A percentile compares a stretch with the other conserved stretches of the same genome.
Conservation (phyloP, 2,329 filamentous ascomycete species). For the Boeremia lycopersici region DNA sequence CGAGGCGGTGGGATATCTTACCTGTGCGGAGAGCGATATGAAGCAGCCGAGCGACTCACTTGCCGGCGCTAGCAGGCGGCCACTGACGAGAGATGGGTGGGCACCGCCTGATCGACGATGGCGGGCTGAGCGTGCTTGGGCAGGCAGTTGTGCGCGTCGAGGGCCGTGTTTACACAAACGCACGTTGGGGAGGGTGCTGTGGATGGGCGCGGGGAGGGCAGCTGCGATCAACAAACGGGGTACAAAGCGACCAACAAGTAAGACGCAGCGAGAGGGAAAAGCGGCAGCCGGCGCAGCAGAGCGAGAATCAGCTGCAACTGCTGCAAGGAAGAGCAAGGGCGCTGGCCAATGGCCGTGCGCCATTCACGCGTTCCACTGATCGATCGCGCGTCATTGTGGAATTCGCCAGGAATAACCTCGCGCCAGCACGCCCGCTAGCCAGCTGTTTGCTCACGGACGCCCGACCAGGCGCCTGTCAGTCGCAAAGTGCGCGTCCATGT, state of each 20-base stretch:
- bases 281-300: constrained; percentile 10
- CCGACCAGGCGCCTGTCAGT: constrained; percentile 18
- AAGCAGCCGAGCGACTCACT: constrained; percentile 43
- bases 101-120: constrained; percentile 17
- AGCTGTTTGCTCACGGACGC: constrained; percentile 28
- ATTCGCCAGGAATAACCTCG: constrained; percentile 26
- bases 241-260: constrained; percentile 8
- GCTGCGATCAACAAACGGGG: constrained; percentile 6
- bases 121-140: constrained; percentile 7
- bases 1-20: constrained; percentile 34
- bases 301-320: constrained; percentile 20
- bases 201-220: constrained; percentile 1
- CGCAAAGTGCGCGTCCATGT: background rate
- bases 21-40: constrained; percentile 35
- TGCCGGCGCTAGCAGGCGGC: constrained; percentile 41
- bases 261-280: constrained; percentile 7
- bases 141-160: background rate
- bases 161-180: constrained; percentile 8
- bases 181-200: constrained; percentile 3
- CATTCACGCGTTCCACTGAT: constrained; percentile 25
- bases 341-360: constrained; percentile 27
- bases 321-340: constrained; percentile 38
- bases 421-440: constrained; percentile 25
- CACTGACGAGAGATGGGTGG: constrained; percentile 29
- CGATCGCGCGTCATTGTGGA: constrained; percentile 24